Evolutionary conservation across 2,329 filamentous ascomycete species (phyloP), one percentile per base, ranked within the genome.

Genomic region (Dactylonectria macrodidyma): DNA sequence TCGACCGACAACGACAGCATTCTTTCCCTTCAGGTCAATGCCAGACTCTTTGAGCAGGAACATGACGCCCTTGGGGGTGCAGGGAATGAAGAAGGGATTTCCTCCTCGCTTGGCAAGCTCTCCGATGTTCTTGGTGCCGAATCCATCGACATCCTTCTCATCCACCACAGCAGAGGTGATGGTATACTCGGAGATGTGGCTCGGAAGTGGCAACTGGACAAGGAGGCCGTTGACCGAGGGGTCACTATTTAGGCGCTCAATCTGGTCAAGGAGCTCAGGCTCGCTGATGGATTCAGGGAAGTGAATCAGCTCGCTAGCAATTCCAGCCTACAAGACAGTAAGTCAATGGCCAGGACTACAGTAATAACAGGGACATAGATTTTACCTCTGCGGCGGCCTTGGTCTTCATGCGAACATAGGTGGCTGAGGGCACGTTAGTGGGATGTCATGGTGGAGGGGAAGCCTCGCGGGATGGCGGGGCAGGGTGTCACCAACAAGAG

Each of bases 401-500:
- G 78, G 98, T 86, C 87, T 99, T 99, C 96, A 99, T 99, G 84
- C 95, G 95, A 83, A 99, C 95, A 93, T 99, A 99, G 59, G 95
- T 98, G 78, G 92, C 93, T 95, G 77, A 71, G 65, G 66, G 71
- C 75, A 61, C 59, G 65, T 72, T 62, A 71, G 71, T 71, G 26
- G 64, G 64, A 63, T 59, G 58, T 69, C 55, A 69, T 44, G 46
- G 46, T 36, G 36, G 19, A 61, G 50, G 24, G 26, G 50, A 60
- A 58, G 57, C 52, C 47, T 41, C 47, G 50, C 62, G 62, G 44
- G 65, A 69, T 73, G 66, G 71, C 69, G 71, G 73, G 69, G 70
- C 62, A 74, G 56, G 62, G 69, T 63, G 62, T 70, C 69, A 80
- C 81, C 59, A 71, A 97, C 93, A 92, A 44, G 95, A 98, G 84